phyloP scores from a whole-genome alignment of 1,284 basidiomycete species.

The Retiboletus flavoniger region DNA sequence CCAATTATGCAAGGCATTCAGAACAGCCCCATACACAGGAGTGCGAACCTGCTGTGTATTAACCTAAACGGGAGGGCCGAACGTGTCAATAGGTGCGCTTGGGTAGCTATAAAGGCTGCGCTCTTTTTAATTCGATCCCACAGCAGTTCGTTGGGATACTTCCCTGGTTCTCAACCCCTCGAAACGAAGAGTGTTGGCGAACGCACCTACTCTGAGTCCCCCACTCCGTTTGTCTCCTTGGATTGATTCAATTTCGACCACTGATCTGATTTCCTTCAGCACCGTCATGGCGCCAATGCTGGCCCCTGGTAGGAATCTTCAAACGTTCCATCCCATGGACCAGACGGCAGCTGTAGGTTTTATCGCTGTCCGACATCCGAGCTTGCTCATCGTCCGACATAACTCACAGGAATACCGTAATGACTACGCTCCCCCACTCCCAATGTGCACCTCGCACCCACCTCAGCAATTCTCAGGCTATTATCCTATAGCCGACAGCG shows the following conservation, averaged over 20 bases:
- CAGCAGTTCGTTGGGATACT: constrained; percentile 6
- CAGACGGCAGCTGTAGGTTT: constrained; percentile 10
- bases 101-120: constrained; percentile 16
- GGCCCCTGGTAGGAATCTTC: not conserved
- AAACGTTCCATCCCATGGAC: not conserved
- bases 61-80: constrained; percentile 1
- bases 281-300: not conserved
- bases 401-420: constrained; percentile 15
- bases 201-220: not conserved
- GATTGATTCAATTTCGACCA: not conserved
- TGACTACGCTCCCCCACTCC: not conserved
- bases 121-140: constrained; percentile 10
- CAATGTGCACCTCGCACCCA: not conserved
- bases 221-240: constrained; percentile 11
- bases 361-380: not conserved
- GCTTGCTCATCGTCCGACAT: constrained; percentile 1
- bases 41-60: constrained; percentile 20
- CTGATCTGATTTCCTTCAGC: constrained; percentile 16
- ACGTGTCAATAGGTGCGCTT: constrained; percentile 13
- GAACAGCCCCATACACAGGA: constrained; percentile 26
- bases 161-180: not conserved
- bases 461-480: not conserved
- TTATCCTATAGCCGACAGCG: not conserved
- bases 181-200: not conserved
- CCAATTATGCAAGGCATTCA: constrained; percentile 3